These are phyloP conservation scores for Castanea crenata DNA, from an alignment of 306 rosid genomes.

Conservation along the genomic window DNA sequence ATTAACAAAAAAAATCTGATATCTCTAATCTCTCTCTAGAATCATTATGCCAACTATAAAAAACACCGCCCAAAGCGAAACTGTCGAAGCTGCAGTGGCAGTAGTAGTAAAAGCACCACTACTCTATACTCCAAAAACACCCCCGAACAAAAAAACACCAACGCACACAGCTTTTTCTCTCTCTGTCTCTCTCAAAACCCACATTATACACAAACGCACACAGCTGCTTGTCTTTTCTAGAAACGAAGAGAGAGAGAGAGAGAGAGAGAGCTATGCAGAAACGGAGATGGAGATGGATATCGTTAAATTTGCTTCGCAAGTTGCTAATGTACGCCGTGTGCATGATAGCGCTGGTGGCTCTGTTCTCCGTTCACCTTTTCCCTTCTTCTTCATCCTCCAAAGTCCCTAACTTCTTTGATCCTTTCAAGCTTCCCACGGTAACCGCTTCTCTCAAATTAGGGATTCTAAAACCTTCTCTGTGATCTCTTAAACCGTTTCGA, in stretches of 20 bases:
- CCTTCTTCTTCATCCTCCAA: constrained; percentile 39
- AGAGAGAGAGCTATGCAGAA: constrained; percentile 53
- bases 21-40: no score
- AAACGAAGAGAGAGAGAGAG: constrained; percentile 8
- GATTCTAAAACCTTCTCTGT: no score
- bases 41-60: no score
- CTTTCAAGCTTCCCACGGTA: constrained; percentile 67
- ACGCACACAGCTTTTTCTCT: background rate
- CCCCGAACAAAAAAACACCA: no score
- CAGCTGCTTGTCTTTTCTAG: background rate
- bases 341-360: constrained; percentile 44
- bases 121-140: no score
- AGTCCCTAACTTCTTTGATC: constrained; percentile 56
- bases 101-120: no score
- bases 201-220: background rate
- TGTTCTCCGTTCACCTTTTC: constrained; percentile 58
- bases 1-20: no score
- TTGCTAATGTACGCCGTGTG: constrained; percentile 61
- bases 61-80: no score
- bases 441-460: background rate
- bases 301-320: constrained; percentile 53
- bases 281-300: constrained; percentile 41
- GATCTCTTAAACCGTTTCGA: no score
- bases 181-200: background rate
- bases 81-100: no score